A percentile compares a stretch with the other conserved stretches of the same genome.
Conservation (phyloP, 805 yeast species). For the Hanseniaspora clermontiae region DNA sequence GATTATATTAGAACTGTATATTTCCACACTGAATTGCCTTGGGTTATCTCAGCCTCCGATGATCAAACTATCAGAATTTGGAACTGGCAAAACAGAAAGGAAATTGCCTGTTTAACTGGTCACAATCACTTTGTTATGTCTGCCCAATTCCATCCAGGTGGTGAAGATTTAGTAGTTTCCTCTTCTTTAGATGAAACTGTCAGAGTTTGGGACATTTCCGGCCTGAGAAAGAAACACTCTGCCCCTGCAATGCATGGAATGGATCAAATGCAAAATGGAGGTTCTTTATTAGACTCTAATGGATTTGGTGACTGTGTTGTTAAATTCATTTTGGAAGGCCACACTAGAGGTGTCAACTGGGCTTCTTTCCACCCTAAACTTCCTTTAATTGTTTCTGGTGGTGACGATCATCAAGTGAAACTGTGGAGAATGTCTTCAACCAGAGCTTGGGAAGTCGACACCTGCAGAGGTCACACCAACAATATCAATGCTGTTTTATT, state of each 20-base stretch:
- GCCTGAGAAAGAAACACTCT: slow-evolving; percentile 86
- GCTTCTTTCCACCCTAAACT: slow-evolving; percentile 95
- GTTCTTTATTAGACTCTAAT: slow-evolving; percentile 65
- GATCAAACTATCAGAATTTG: slow-evolving; percentile 97
- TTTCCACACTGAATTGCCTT: slow-evolving; percentile 91
- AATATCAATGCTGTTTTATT: slow-evolving; percentile 79
- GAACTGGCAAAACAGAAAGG: slow-evolving; percentile 99
- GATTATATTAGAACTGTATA: slow-evolving; percentile 90
- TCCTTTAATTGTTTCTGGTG: slow-evolving; percentile 88
- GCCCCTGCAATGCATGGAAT: slow-evolving; percentile 49
- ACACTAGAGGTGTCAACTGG: slow-evolving; percentile 97
- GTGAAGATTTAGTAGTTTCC: slow-evolving; percentile 85
- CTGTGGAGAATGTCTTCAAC: slow-evolving; percentile 96
- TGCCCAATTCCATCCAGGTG: slow-evolving; percentile 84
- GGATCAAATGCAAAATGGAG: slow-evolving; percentile 39
- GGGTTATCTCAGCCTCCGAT: slow-evolving; percentile 92
- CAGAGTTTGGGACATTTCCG: slow-evolving; percentile 96
- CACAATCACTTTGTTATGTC: slow-evolving; percentile 98
- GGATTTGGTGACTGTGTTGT: slow-evolving; percentile 93
- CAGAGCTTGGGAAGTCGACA: slow-evolving; percentile 98
- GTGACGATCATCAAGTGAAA: slow-evolving; percentile 90
- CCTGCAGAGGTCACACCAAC: slow-evolving; percentile 95
- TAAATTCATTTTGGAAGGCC: slow-evolving; percentile 93
- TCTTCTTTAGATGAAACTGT: slow-evolving; percentile 98
- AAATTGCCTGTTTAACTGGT: slow-evolving; percentile 92